These are phyloP conservation scores for Rhodomyrtus psidioides DNA, from an alignment of 441 rosid species.

Conservation along the genomic window DNA sequence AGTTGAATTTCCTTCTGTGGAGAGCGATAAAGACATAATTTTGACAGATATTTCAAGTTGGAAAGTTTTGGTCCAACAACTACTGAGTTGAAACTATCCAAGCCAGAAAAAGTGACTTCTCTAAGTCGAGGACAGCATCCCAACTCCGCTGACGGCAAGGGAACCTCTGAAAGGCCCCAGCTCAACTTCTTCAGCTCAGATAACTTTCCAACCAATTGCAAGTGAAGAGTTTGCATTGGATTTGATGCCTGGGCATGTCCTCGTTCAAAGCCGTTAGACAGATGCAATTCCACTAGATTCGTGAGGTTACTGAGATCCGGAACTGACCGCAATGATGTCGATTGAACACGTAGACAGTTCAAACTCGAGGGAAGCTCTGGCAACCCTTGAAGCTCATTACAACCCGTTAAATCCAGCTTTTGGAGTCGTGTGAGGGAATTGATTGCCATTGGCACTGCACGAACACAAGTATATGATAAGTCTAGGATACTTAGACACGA, in stretches of 20 bases:
- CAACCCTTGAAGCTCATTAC: neutral
- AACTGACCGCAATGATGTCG: neutral
- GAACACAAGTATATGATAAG: fast-evolving
- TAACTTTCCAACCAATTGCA: too few species aligned
- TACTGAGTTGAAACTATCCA: neutral
- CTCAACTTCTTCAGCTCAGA: too few species aligned
- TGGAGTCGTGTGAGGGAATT: neutral
- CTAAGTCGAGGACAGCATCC: neutral
- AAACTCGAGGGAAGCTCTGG: neutral
- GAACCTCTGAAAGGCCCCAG: neutral
- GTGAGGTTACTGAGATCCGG: neutral
- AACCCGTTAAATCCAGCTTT: fast-evolving
- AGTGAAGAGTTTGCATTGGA: too few species aligned
- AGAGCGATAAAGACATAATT: neutral
- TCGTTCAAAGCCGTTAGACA: neutral
- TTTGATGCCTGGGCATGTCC: neutral
- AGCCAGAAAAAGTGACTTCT: neutral
- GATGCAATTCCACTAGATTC: fast-evolving
- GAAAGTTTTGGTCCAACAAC: neutral
- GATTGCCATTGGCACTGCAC: fast-evolving
- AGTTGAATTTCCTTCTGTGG: neutral
- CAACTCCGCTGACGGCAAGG: neutral
- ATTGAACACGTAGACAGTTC: fast-evolving
- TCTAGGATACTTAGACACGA: neutral
- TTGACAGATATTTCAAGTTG: neutral